Evolutionary conservation across 345 rosid species (phyloP), one percentile per base, ranked within the genome.

Genomic region (Hirschfeldia incana): DNA sequence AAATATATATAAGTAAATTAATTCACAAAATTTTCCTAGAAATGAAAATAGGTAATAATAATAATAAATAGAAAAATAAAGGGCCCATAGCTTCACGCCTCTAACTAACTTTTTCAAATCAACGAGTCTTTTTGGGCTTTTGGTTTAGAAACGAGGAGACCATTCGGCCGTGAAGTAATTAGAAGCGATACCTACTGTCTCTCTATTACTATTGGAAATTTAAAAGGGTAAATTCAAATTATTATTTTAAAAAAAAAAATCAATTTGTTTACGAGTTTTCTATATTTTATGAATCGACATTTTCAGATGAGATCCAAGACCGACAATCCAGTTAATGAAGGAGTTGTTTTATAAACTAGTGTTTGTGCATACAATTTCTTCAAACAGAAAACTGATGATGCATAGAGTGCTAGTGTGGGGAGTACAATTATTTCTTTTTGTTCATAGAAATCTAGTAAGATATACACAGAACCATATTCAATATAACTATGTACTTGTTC

Each of bases 101-200:
- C 67, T 63, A 63, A 42, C 67, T 32, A 63, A 32, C 67, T 32
- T 17, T 32, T 63, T 63, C 42, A 63, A 63, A 37, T 63, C 42
- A 3, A 63, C 21, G 42, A 32, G 44, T 32, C 42, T 15, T 63
- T 63, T n/a, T 63, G 13, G 65, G 21, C 67, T 21, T n/a, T 63
- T 32, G 67, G 67, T 63, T 63, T 30, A 63, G 26, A 63, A 63
- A 33, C 32, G 67, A 32, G 26, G 67, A 63, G 27, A 63, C 66
- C 67, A 63, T 32, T 63, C n/a, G 42, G 67, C 9, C 4, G 42
- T n/a, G 42, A 63, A 13, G 42, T 63, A 63, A 63, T 63, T n/a
- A 63, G 67, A 55, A 46, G 55, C 16, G 55, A 46, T 13, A 46
- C 55, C 16, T 46, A 46, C 13, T 13, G 55, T 46, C 55, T 46